These are phyloP conservation scores for Fusarium nisikadoi DNA, from an alignment of 2,329 filamentous ascomycete genomes.

Conservation along the genomic window DNA sequence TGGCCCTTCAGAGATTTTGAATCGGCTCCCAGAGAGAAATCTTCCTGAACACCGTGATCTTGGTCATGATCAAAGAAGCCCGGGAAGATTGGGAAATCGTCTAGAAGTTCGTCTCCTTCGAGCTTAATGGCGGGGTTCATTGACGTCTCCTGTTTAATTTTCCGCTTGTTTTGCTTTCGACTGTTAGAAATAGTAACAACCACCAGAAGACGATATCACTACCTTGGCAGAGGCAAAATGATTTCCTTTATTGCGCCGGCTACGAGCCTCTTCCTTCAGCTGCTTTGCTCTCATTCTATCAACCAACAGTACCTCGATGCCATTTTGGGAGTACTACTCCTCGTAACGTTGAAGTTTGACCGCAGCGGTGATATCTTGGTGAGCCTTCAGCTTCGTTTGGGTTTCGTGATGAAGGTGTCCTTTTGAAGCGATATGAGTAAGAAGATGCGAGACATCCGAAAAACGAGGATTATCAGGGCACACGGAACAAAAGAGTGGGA, in stretches of 20 bases:
- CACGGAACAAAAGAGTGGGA: slow-evolving; percentile 82
- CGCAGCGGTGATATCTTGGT: slow-evolving; percentile 73
- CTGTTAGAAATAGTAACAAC: slow-evolving; percentile 15
- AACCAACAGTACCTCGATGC: slow-evolving; percentile 77
- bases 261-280: slow-evolving; percentile 69
- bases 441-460: slow-evolving; percentile 89
- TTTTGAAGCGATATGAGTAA: slow-evolving; percentile 93
- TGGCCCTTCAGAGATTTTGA: slow-evolving; percentile 71
- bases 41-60: slow-evolving; percentile 46
- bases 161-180: slow-evolving; percentile 46
- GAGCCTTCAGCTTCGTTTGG: slow-evolving; percentile 78
- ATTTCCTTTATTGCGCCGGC: slow-evolving; percentile 52
- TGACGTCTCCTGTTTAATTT: slow-evolving; percentile 40
- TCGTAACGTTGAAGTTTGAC: slow-evolving; percentile 75
- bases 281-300: slow-evolving; percentile 83
- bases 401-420: slow-evolving; percentile 89
- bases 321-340: slow-evolving; percentile 78
- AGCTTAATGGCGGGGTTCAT: slow-evolving; percentile 41
- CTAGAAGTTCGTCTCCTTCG: slow-evolving; percentile 43
- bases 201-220: background rate
- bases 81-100: slow-evolving; percentile 45
- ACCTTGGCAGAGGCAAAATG: slow-evolving; percentile 40
- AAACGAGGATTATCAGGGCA: slow-evolving; percentile 84
- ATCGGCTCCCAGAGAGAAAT: slow-evolving; percentile 42
- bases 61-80: slow-evolving; percentile 45